phyloP scores from a whole-genome alignment of 495 filamentous ascomycete species.

The Schizothecium vesticola region DNA sequence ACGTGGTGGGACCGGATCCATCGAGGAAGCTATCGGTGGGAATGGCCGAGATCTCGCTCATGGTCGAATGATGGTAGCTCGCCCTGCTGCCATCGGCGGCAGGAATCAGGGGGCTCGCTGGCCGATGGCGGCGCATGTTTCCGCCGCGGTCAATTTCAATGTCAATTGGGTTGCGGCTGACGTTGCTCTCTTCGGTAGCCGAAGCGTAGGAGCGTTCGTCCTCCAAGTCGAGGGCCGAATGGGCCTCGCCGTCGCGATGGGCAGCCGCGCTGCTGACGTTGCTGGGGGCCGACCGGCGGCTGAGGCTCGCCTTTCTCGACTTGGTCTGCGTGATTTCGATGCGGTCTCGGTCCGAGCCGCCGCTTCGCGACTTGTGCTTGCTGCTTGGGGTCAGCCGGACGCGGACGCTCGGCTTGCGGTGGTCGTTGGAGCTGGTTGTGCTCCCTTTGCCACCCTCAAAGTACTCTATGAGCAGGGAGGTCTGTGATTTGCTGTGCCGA shows the following conservation, averaged over 20 bases:
- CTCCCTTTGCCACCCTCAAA: constrained; percentile 79
- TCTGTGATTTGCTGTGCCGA: constrained; percentile 66
- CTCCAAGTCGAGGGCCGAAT: constrained; percentile 44
- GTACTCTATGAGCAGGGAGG: constrained; percentile 94
- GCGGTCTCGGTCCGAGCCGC: constrained; percentile 42
- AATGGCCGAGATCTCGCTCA: constrained; percentile 85
- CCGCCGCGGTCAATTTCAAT: constrained; percentile 59
- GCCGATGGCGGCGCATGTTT: constrained; percentile 41
- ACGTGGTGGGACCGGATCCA: constrained; percentile 40
- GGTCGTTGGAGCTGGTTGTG: constrained; percentile 43
- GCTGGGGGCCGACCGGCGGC: constrained; percentile 56
- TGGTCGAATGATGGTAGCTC: constrained; percentile 52
- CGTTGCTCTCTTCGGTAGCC: constrained; percentile 69
- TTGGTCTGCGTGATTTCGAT: constrained; percentile 78
- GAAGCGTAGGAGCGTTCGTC: constrained; percentile 63
- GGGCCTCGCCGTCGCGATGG: constrained; percentile 33
- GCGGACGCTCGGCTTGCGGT: constrained; percentile 80
- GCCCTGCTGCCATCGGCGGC: constrained; percentile 52
- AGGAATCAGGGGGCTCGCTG: constrained; percentile 52
- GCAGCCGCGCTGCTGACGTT: constrained; percentile 42
- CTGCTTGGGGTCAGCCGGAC: constrained; percentile 85
- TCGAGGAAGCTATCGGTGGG: constrained; percentile 88
- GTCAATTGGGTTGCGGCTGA: constrained; percentile 69
- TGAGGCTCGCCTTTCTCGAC: constrained; percentile 50
- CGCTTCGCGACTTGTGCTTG: constrained; percentile 47